Evolutionary conservation across 352 stramenopile genomes (phyloP).

Genomic region (Phytophthora crassamura): DNA sequence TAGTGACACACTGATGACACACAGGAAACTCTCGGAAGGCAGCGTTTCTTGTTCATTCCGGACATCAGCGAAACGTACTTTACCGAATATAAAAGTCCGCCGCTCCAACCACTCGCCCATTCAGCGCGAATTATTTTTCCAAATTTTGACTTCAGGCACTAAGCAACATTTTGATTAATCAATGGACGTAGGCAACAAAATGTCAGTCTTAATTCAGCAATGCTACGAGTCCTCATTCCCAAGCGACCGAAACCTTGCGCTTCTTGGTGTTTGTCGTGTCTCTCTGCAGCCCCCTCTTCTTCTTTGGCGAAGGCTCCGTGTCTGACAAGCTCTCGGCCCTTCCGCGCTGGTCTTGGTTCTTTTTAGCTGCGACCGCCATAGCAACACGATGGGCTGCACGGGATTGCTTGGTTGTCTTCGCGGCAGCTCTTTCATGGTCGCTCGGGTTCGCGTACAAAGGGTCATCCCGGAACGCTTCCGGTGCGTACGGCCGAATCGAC

Average conservation of each 20-base stretch:
- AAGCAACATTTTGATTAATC: constrained; percentile 10
- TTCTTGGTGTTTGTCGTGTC: not conserved
- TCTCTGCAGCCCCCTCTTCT: not conserved
- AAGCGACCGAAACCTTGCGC: not conserved
- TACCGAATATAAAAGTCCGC: no score
- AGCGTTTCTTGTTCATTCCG: no score
- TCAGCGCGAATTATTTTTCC: no score
- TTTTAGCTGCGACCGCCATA: constrained; percentile 3
- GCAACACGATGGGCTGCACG: constrained; percentile 3
- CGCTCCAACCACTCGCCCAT: no score
- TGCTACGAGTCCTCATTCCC: not conserved
- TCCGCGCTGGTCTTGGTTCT: constrained; percentile 3
- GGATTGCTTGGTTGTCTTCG: constrained; percentile 12
- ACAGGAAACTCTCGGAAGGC: no score
- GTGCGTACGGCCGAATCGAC: constrained; percentile 16
- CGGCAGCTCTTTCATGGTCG: constrained; percentile 4
- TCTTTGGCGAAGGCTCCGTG: not conserved
- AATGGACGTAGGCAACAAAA: not conserved
- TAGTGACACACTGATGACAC: no score
- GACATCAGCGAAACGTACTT: no score
- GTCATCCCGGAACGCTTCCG: constrained; percentile 20
- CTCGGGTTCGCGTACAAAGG: constrained; percentile 18
- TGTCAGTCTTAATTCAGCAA: no score
- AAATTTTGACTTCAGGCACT: no score
- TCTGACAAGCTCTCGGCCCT: not conserved